These are phyloP conservation scores for Alternaria hordeiaustralica DNA, from an alignment of 2,329 filamentous ascomycete genomes.

Conservation along the genomic window DNA sequence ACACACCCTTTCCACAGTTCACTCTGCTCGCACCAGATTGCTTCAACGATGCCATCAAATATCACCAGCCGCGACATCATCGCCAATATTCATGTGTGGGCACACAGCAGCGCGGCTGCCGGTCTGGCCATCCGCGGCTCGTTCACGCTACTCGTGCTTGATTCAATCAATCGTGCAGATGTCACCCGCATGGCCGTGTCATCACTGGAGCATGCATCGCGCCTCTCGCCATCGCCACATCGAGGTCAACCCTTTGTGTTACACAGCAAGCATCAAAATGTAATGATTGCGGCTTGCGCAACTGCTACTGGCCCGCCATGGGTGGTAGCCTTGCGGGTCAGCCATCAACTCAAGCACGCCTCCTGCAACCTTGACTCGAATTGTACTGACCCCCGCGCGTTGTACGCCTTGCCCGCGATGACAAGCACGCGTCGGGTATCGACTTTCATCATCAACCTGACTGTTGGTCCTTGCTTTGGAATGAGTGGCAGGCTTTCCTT, in stretches of 20 bases:
- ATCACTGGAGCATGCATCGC: constrained; percentile 43
- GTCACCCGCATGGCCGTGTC: constrained; percentile 46
- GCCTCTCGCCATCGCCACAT: constrained; percentile 31
- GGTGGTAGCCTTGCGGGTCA: constrained; percentile 28
- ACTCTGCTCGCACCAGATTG: constrained; percentile 2
- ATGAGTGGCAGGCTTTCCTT: constrained; percentile 22
- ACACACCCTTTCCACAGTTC: constrained; percentile 6
- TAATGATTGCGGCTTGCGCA: constrained; percentile 34
- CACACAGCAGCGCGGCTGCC: constrained; percentile 19
- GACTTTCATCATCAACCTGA: constrained; percentile 31
- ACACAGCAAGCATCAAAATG: constrained; percentile 43
- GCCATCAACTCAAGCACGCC: constrained; percentile 34
- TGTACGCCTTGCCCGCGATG: constrained; percentile 32
- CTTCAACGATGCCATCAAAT: constrained; percentile 7
- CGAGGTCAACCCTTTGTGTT: constrained; percentile 30
- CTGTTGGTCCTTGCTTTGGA: constrained; percentile 30
- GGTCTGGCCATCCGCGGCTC: constrained; percentile 27
- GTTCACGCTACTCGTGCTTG: constrained; percentile 30
- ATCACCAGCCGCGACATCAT: constrained; percentile 3
- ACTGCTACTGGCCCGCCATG: constrained; percentile 23
- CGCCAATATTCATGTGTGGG: background rate
- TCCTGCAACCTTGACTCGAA: constrained; percentile 42
- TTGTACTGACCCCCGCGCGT: constrained; percentile 38
- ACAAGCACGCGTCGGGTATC: constrained; percentile 33
- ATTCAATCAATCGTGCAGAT: constrained; percentile 46